Base-by-base conservation (phyloP, 257 asterid species). In the Fraxinus cuspidata region DNA sequence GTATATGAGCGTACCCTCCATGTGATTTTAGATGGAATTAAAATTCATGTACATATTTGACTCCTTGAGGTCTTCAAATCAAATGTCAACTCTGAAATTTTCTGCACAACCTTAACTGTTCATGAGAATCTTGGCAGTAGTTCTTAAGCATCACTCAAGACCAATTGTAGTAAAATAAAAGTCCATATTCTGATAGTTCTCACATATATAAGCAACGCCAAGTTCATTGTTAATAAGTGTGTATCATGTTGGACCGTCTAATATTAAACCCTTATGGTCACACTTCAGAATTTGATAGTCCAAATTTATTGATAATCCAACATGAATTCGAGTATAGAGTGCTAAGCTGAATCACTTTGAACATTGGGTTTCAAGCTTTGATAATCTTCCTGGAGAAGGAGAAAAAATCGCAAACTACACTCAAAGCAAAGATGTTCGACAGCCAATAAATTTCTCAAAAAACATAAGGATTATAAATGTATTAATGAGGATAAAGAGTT, bases 11-110 rank as follows among this genome's bases (percentile, higher is more conserved):
- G 68, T 27, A 34, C 28, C 71, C 66, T 8, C 40, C 38, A n/a
- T n/a, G 23, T 1, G 44, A 32, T 3, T 56, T 67, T 28, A 51
- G 15, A 29, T 42, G 25, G 73, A 77, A 60, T 32, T 66, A 42
- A 34, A 51, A 72, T 11, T n/a, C 28, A 37, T 72, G 44, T 23
- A 51, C 42, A 16, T 21, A 73, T 28, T 40, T 47, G 19, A 34
- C 73, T 70, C 37, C 65, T 58, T 13, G 68, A 72, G 76, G 71
- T 65, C 78, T 38, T 77, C 56, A 78, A 74, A 53, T 31, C 40
- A 72, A 79, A 63, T 53, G 56, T 58, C 60, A 18, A 35, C 68
- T 6, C 28, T 70, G 27, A n/a, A 73, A 19, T 27, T 77, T 73
- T 70, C 27, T 65, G 23, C 16, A 72, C 67, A 72, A 38, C 67